A percentile compares a stretch with the other conserved stretches of the same genome.
Conservation (phyloP, 73 alveolate species). For the Paramecium octaurelia region DNA sequence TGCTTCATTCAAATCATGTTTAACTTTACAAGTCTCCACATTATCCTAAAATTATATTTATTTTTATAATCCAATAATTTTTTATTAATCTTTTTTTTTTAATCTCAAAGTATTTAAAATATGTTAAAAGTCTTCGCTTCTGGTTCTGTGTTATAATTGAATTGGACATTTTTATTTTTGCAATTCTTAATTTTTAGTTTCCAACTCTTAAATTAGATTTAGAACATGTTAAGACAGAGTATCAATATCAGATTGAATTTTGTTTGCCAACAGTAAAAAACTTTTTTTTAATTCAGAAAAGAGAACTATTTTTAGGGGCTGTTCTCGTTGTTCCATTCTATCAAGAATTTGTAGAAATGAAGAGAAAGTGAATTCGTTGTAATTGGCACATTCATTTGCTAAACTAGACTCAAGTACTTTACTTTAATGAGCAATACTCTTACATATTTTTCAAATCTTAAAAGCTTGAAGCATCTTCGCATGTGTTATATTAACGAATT, state of each 20-base stretch:
- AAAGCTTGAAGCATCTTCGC: conserved; percentile 30
- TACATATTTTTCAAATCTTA: neutral
- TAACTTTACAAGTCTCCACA: conserved; percentile 36
- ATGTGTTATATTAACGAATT: neutral
- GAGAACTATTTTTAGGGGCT: neutral
- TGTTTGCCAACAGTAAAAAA: conserved; percentile 17
- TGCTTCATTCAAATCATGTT: neutral
- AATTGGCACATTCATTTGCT: neutral
- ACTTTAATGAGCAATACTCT: neutral
- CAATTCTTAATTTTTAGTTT: neutral
- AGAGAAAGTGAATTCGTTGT: neutral
- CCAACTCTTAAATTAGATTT: neutral
- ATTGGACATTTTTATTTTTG: neutral
- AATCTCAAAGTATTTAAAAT: neutral
- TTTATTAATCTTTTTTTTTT: neutral
- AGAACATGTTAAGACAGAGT: neutral
- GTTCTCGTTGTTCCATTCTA: conserved; percentile 34
- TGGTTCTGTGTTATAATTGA: neutral
- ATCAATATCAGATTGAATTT: conserved; percentile 6
- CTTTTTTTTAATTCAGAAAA: conserved; percentile 17
- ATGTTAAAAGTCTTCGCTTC: neutral
- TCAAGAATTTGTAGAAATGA: neutral
- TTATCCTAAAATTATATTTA: neutral
- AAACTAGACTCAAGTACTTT: conserved; percentile 9
- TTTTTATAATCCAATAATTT: neutral